Evolutionary conservation across 345 rosid genomes (phyloP).

Genomic region (Gossypium turneri): DNA sequence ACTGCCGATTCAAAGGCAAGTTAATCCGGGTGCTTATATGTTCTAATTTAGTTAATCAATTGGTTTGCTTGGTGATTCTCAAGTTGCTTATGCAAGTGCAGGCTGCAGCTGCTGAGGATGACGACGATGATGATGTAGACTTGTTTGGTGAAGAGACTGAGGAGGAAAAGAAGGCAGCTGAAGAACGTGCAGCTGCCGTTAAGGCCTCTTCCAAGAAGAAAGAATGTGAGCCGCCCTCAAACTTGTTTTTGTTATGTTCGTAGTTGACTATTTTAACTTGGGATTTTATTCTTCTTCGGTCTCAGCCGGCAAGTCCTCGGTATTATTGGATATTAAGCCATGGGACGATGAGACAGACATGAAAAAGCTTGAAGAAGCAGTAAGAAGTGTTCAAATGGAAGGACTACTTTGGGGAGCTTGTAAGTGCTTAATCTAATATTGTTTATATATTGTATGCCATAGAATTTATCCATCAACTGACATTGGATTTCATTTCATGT

Average conservation of each 20-base stretch:
- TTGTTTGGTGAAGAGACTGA: constrained; percentile 85
- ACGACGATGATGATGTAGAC: constrained; percentile 57
- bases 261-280: background rate
- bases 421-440: constrained; percentile 24
- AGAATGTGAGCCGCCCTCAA: constrained; percentile 32
- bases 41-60: background rate
- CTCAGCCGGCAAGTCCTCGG: constrained; percentile 78
- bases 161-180: constrained; percentile 58
- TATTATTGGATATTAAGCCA: constrained; percentile 69
- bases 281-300: background rate
- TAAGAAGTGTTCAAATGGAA: constrained; percentile 58
- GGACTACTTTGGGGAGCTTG: constrained; percentile 84
- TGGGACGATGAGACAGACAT: constrained; percentile 95
- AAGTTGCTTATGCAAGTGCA: constrained; percentile 15
- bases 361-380: constrained; percentile 80
- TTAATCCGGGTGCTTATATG: constrained; percentile 8
- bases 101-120: constrained; percentile 53
- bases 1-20: constrained; percentile 60
- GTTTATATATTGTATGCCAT: background rate
- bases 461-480: background rate
- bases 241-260: background rate
- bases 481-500: background rate
- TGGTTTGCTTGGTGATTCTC: background rate
- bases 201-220: constrained; percentile 62
- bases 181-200: constrained; percentile 40